Percentiles rank a stretch among this genome's conserved stretches.
Evolutionary conservation across 78 protist species (phyloP).

Genomic region (Speleostelium caveatum): DNA sequence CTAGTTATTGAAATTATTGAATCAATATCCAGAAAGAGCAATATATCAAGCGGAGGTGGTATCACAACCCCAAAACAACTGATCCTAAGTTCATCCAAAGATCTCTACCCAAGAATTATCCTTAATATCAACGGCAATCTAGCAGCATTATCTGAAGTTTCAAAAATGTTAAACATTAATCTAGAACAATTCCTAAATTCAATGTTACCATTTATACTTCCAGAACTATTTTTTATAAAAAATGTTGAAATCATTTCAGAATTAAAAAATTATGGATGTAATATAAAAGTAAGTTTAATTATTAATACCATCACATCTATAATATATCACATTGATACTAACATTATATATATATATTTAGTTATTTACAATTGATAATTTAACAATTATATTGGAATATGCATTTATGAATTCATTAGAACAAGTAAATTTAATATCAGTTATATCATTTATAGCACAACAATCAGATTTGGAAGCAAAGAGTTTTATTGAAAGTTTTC

Average conservation of each 20-base stretch:
- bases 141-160: not conserved
- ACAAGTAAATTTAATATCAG: not conserved
- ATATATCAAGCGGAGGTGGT: no score
- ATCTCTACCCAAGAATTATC: slow-evolving; percentile 14
- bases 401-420: not conserved
- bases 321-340: no score
- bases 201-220: slow-evolving; percentile 3
- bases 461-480: not conserved
- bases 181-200: not conserved
- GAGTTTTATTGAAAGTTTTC: not conserved
- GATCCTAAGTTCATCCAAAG: not conserved
- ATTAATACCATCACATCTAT: no score
- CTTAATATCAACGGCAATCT: not conserved
- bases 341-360: no score
- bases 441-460: not conserved
- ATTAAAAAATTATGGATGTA: not conserved
- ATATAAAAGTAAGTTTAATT: no score
- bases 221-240: slow-evolving; percentile 1
- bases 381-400: slow-evolving; percentile 13
- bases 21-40: not conserved
- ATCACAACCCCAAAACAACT: slow-evolving; percentile 25
- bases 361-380: not conserved
- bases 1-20: slow-evolving; percentile 1
- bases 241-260: not conserved
- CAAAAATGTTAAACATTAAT: not conserved